Conservation (phyloP, 306 rosid species). For the Alnus rubra region DNA sequence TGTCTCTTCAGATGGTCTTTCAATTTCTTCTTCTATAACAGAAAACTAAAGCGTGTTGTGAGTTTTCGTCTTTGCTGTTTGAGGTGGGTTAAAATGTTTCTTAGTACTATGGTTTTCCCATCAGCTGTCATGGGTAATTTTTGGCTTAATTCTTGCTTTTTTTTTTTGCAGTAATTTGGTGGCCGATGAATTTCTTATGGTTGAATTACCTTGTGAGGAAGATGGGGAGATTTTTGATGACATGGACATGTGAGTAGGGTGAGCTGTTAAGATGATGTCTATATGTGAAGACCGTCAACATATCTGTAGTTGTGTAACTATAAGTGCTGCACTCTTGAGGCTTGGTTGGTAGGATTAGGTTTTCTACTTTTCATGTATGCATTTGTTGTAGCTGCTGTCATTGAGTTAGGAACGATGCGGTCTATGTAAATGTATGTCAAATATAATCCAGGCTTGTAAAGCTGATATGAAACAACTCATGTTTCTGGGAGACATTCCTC, state of each 20-base stretch:
- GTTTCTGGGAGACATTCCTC: neutral
- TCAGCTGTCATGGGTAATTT: constrained; percentile 14
- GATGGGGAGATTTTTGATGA: constrained; percentile 79
- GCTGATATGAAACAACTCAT: neutral
- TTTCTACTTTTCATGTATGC: constrained; percentile 18
- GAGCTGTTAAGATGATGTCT: constrained; percentile 23
- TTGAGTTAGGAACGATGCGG: constrained; percentile 28
- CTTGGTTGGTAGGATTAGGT: constrained; percentile 23
- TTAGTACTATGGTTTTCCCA: constrained; percentile 1
- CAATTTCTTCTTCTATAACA: constrained; percentile 85
- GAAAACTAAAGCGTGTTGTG: constrained; percentile 84
- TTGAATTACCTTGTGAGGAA: constrained; percentile 48
- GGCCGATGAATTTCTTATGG: constrained; percentile 60
- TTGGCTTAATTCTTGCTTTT: neutral
- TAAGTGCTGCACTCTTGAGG: constrained; percentile 25
- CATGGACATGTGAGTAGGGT: constrained; percentile 75
- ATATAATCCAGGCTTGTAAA: neutral
- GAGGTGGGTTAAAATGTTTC: constrained; percentile 54
- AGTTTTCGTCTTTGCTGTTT: constrained; percentile 80
- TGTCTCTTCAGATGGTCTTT: constrained; percentile 81
- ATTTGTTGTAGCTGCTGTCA: constrained; percentile 23
- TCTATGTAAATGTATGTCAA: constrained; percentile 22
- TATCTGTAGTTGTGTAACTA: constrained; percentile 41
- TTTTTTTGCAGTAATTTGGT: constrained; percentile 67
- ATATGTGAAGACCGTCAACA: constrained; percentile 29